Evolutionary conservation across 2,329 filamentous ascomycete species (phyloP), one percentile per base, ranked within the genome.

Genomic region (Cercospora citrullina): DNA sequence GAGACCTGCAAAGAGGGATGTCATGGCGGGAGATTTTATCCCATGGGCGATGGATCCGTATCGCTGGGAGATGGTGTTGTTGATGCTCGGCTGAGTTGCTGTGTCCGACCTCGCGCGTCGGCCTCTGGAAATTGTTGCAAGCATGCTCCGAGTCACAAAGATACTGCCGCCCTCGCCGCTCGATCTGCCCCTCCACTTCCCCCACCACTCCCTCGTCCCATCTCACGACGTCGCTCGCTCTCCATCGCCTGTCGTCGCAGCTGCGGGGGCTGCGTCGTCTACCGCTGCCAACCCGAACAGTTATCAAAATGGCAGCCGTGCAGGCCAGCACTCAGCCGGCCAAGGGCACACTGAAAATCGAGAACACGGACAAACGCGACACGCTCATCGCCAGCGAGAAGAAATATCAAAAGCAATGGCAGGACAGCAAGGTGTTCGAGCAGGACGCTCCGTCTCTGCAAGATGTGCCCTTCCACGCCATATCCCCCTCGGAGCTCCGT

Each of bases 321-420:
- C 77, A 82, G 75, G 81, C 81, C 53, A 86, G 86, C 65, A 81
- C 80, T 75, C 82, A 84, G 72, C 81, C 81, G 75, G 81, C 85
- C 58, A 85, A 86, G 74, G 88, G 88, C 71, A 90, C 87, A 48
- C 80, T 90, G 70, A 89, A 90, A 77, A 85, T 90, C 71, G 88
- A 90, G 80, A 75, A 92, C 87, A 96, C 93, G 45, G 92, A 96
- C 76, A 96, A 96, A 83, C 86, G 93, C 79, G 93, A 96, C 77
- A 87, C 89, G 61, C 84, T 96, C 73, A 90, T 95, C 74, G 88
- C 88, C 33, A 87, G 90, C 76, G 94, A 98, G 84, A 96, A 95
- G 83, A 93, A 93, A 79, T 97, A 96, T 82, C 94, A 98, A 82
- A 84, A 89, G 77, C 85, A 90, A 87, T 96, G 93, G 93, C 87